A percentile compares a stretch with the other conserved stretches of the same genome.
Conservation (phyloP, 768 basidiomycete genomes). For the Phanerochaete sordida region DNA sequence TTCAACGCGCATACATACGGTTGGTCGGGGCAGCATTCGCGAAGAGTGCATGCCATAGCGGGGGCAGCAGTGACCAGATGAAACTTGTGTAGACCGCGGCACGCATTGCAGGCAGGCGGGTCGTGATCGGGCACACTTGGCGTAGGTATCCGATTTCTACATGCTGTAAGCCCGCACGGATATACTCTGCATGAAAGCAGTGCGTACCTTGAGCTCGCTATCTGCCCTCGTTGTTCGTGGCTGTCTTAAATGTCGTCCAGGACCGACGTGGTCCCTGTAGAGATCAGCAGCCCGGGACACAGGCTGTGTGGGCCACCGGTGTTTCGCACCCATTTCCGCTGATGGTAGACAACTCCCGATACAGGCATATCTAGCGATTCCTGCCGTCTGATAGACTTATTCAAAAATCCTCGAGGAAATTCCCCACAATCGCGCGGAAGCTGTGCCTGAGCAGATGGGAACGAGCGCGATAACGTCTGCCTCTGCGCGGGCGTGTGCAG, state of each 20-base stretch:
- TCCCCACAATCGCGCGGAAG: not conserved
- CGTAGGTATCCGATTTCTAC: not conserved
- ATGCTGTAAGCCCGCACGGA: not conserved
- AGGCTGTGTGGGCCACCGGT: not conserved
- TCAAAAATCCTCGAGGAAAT: not conserved
- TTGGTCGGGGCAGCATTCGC: slow-evolving; percentile 26
- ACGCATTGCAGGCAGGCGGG: not conserved
- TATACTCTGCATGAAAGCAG: not conserved
- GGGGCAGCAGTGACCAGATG: slow-evolving; percentile 11
- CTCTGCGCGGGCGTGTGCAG: not conserved
- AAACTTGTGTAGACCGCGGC: slow-evolving; percentile 7
- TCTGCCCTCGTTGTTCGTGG: no score
- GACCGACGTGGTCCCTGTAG: no score
- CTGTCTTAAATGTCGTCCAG: no score
- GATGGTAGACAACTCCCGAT: not conserved
- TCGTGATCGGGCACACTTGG: not conserved
- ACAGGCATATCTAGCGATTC: not conserved
- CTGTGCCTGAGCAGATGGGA: slow-evolving; percentile 7
- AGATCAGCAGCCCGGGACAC: not conserved
- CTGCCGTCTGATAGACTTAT: not conserved
- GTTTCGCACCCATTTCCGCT: not conserved
- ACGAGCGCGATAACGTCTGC: not conserved
- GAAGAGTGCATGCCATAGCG: slow-evolving; percentile 5
- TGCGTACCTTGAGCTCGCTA: not conserved
- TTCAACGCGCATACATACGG: slow-evolving; percentile 9